Evolutionary conservation across 2,329 filamentous ascomycete genomes (phyloP), one percentile per base, ranked within the genome.

Genomic region (Ascochyta koolunga): DNA sequence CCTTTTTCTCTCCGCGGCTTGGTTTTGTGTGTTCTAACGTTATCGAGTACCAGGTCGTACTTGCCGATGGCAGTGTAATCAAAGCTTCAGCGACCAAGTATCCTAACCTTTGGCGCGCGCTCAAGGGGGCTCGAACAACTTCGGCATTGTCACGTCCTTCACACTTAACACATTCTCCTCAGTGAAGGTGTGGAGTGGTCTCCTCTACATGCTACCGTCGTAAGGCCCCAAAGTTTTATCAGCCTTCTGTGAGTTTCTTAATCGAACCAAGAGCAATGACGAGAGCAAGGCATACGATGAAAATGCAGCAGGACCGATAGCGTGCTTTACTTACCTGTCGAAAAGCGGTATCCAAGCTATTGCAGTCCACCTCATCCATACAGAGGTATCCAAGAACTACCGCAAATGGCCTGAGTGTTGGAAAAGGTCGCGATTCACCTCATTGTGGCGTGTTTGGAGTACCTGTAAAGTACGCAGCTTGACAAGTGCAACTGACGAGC

Each of bases 311-410:
- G 69, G 80, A 4, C 78, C 79, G 25, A 76, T 85, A 60, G 84
- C 84, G 52, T 83, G 82, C 16, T 77, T 80, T 56, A 75, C 86
- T 64, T 85, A 86, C 67, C 72, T 78, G 2, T 84, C 88, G 59
- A 85, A 83, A 64, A 83, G 83, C 0, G 83, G 80, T 15, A 2
- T 78, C 76, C 15, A 84, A 62, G 76, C 79, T 21, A 78, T 78
- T 0, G 42, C 42, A 25, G 37, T 77, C 2, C 74, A 77, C 15
- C 51, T 81, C 1, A 62, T 83, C 37, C 77, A 86, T 56, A 76
- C 69, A 21, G 60, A 37, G 18, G 16, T 35, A 9, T 31, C 36
- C 2, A 45, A 61, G 21, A 58, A 58, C 16, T 49, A 55, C n/a
- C 60, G 59, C 0, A 60, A 63, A 52, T 76, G 68, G 71, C 70